Percentiles rank a stretch among this genome's conserved stretches.
phyloP scores from a whole-genome alignment of 2,329 filamentous ascomycete genomes.

The Lachnellula suecica region DNA sequence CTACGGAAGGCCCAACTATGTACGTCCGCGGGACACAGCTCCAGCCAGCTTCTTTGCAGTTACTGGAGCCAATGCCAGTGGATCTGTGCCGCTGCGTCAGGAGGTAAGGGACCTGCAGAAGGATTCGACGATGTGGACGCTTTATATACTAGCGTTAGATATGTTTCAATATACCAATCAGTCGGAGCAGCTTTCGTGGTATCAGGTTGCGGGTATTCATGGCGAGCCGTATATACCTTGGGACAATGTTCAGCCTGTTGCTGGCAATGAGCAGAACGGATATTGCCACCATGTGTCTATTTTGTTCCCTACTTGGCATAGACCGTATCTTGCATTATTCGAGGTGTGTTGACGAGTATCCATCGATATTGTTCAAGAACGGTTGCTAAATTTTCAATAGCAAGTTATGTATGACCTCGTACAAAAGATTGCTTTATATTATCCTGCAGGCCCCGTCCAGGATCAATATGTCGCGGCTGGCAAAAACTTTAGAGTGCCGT shows the following conservation, averaged over 20 bases:
- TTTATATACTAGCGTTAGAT: constrained; percentile 30
- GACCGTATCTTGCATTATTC: constrained; percentile 52
- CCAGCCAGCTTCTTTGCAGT: constrained; percentile 8
- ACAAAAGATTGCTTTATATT: constrained; percentile 41
- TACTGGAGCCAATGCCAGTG: constrained; percentile 14
- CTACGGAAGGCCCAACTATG: no score
- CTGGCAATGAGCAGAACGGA: constrained; percentile 20
- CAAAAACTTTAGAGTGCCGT: constrained; percentile 42
- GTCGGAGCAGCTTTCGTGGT: constrained; percentile 26
- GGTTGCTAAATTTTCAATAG: constrained; percentile 34
- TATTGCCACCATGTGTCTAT: constrained; percentile 31
- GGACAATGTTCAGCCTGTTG: constrained; percentile 19
- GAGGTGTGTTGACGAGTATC: constrained; percentile 42
- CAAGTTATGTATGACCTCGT: constrained; percentile 51
- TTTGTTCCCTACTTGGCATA: constrained; percentile 48
- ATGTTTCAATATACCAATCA: constrained; percentile 25
- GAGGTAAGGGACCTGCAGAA: constrained; percentile 28
- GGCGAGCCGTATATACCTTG: constrained; percentile 26
- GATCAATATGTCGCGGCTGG: constrained; percentile 44
- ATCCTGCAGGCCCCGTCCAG: constrained; percentile 29
- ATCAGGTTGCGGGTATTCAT: constrained; percentile 30
- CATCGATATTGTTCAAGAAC: not conserved
- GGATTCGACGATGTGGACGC: constrained; percentile 24
- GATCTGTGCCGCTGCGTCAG: constrained; percentile 19
- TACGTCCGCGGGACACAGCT: constrained; percentile 14